These are phyloP conservation scores for Helianthus tuberosus DNA, from an alignment of 129 eudicot genomes.

Conservation along the genomic window DNA sequence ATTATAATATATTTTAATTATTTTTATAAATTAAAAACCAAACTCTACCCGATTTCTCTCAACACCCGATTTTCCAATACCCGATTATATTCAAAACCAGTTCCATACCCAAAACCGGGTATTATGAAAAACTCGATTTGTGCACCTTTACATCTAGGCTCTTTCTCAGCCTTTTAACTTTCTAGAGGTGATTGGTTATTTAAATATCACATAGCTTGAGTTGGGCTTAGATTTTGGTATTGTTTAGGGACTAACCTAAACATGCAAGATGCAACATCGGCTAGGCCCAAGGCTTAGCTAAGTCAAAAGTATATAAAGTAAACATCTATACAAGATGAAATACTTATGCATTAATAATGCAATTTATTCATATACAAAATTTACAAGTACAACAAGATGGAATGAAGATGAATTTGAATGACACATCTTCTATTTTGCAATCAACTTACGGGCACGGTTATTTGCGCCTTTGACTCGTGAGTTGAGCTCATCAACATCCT, in stretches of 20 bases:
- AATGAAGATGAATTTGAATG: constrained; percentile 16
- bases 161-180: background rate
- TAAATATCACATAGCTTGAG: constrained; percentile 18
- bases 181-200: background rate
- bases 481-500: constrained; percentile 88
- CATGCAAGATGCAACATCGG: constrained; percentile 20
- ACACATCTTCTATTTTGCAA: constrained; percentile 41
- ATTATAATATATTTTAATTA: no score
- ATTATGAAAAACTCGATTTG: no score
- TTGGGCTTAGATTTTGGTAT: constrained; percentile 6
- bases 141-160: no score
- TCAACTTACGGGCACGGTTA: constrained; percentile 65
- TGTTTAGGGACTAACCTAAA: constrained; percentile 5
- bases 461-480: constrained; percentile 87
- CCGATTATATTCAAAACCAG: no score
- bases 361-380: constrained; percentile 30
- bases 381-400: constrained; percentile 12
- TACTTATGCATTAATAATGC: constrained; percentile 25
- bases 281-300: background rate
- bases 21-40: no score
- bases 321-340: constrained; percentile 14
- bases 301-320: constrained; percentile 9
- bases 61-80: no score
- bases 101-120: no score
- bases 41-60: no score